Conservation (phyloP, 345 rosid genomes). For the Erucastrum elatum region DNA sequence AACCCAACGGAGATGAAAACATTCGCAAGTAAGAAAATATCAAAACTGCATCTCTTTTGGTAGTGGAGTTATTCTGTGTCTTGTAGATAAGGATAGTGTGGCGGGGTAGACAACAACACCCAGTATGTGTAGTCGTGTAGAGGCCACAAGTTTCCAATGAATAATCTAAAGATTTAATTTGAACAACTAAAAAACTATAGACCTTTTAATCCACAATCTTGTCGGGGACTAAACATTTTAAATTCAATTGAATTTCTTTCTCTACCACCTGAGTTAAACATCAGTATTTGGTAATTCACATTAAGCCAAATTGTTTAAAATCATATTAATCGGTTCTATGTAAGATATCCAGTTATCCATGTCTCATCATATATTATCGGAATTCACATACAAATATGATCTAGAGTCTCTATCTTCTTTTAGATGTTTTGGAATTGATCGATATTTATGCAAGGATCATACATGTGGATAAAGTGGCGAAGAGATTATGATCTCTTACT, state of each 20-base stretch:
- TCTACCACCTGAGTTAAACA: background rate
- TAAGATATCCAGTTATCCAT: background rate
- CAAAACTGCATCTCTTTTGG: background rate
- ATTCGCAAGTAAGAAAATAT: background rate
- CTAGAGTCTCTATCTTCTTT: slow-evolving; percentile 23
- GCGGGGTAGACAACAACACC: slow-evolving; percentile 7
- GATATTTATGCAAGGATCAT: slow-evolving; percentile 26
- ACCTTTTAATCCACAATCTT: background rate
- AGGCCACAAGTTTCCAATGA: slow-evolving; percentile 13
- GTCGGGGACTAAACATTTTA: background rate
- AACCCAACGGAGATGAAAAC: background rate
- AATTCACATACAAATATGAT: slow-evolving; percentile 7
- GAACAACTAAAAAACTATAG: background rate
- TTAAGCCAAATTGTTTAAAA: background rate
- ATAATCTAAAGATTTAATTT: slow-evolving; percentile 7
- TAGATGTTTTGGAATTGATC: slow-evolving; percentile 6
- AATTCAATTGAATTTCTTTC: background rate
- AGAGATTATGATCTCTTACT: slow-evolving; percentile 21
- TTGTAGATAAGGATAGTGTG: background rate
- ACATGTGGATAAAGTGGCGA: slow-evolving; percentile 34
- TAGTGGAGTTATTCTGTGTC: background rate
- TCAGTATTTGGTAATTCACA: background rate
- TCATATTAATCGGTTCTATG: background rate
- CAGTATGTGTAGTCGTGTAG: background rate
- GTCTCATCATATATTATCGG: background rate